These are phyloP conservation scores for Acorus gramineus DNA, from an alignment of 106 monocot species.

Conservation along the genomic window DNA sequence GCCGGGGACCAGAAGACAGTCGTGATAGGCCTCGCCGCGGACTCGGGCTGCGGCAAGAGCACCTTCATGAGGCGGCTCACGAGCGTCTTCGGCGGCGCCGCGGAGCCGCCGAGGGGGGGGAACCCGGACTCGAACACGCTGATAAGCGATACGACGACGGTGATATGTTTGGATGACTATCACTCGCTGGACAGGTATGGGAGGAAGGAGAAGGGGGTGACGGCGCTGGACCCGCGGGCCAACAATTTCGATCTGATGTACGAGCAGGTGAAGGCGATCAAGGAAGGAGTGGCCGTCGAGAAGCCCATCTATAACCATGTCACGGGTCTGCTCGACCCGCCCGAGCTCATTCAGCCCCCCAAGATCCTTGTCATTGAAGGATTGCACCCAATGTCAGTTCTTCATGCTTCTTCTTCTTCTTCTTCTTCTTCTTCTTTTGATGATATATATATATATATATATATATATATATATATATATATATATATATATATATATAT, in stretches of 20 bases:
- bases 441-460: too few relatives aligned
- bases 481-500: too few relatives aligned
- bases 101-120: conserved; percentile 81
- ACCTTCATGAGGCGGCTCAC: conserved; percentile 97
- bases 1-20: conserved; percentile 45
- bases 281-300: conserved; percentile 68
- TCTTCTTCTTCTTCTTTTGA: not conserved
- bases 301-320: conserved; percentile 99
- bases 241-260: conserved; percentile 97
- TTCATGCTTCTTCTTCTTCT: not conserved
- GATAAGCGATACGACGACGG: conserved; percentile 89
- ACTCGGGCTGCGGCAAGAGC: conserved; percentile 97
- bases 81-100: conserved; percentile 88
- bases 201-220: conserved; percentile 90
- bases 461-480: too few relatives aligned
- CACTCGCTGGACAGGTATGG: conserved; percentile 86
- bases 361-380: conserved; percentile 99
- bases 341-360: conserved; percentile 88
- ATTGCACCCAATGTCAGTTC: conserved; percentile 80
- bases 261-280: conserved; percentile 89
- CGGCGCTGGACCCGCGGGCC: conserved; percentile 80
- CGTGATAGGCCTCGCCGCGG: conserved; percentile 91
- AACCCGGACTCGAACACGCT: conserved; percentile 98
- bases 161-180: conserved; percentile 92
- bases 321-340: conserved; percentile 81